phyloP scores from a whole-genome alignment of 768 basidiomycete species.

The Serendipita indica region DNA sequence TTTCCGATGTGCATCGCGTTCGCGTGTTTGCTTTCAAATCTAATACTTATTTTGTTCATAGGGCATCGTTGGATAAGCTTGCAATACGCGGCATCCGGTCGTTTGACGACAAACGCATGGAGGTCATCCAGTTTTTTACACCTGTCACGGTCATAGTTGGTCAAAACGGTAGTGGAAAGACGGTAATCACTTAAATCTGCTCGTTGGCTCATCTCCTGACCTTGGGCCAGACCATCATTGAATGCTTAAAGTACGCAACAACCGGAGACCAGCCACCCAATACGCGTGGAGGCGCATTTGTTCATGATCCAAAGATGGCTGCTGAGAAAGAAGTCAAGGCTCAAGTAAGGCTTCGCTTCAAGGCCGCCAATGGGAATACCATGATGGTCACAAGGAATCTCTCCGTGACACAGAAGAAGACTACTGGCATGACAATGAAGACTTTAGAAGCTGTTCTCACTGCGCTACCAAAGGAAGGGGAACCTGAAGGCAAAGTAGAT shows the following conservation, averaged over 20 bases:
- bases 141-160: slow-evolving; percentile 98
- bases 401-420: slow-evolving; percentile 89
- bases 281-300: slow-evolving; percentile 93
- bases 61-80: slow-evolving; percentile 79
- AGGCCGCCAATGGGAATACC: slow-evolving; percentile 71
- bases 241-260: slow-evolving; percentile 97
- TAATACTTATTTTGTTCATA: slow-evolving; percentile 12
- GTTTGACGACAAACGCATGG: slow-evolving; percentile 88
- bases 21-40: too few species aligned
- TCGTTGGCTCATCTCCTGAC: neutral
- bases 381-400: slow-evolving; percentile 88
- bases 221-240: slow-evolving; percentile 64
- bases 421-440: slow-evolving; percentile 80
- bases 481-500: slow-evolving; percentile 64
- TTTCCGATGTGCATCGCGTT: too few species aligned
- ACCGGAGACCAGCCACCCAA: slow-evolving; percentile 97
- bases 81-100: slow-evolving; percentile 89
- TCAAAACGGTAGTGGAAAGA: slow-evolving; percentile 97
- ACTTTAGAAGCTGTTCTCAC: slow-evolving; percentile 86
- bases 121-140: slow-evolving; percentile 91
- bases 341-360: slow-evolving; percentile 89
- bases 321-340: slow-evolving; percentile 99
- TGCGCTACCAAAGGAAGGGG: slow-evolving; percentile 46
- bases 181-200: slow-evolving; percentile 26
- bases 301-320: slow-evolving; percentile 99